A percentile compares a stretch with the other conserved stretches of the same genome.
Conservation (phyloP, 257 asterid species). For the Fraxinus quadrangulata region DNA sequence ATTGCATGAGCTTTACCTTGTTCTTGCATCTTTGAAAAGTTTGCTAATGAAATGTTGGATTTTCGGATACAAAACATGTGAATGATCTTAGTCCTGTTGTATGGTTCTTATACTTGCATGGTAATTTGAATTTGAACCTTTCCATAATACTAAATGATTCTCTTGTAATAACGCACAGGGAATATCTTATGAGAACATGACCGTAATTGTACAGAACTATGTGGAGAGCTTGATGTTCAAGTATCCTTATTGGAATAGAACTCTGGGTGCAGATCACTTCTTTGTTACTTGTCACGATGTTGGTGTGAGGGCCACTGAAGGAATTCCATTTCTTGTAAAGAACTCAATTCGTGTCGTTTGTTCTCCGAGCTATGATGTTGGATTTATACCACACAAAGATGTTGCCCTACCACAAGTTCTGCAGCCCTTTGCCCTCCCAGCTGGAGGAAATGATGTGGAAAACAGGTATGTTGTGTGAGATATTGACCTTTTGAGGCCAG, state of each 20-base stretch:
- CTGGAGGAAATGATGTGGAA: slow-evolving; percentile 92
- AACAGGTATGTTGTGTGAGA: slow-evolving; percentile 56
- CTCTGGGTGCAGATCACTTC: slow-evolving; percentile 97
- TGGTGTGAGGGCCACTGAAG: slow-evolving; percentile 99
- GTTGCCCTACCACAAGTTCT: slow-evolving; percentile 96
- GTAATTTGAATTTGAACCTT: slow-evolving; percentile 8
- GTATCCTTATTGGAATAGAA: slow-evolving; percentile 95
- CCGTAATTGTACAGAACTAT: slow-evolving; percentile 74
- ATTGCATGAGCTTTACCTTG: neutral
- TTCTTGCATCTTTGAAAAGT: neutral
- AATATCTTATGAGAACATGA: slow-evolving; percentile 93
- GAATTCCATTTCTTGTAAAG: slow-evolving; percentile 83
- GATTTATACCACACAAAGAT: slow-evolving; percentile 97
- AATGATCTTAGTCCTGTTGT: neutral
- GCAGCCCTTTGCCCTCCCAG: slow-evolving; percentile 98
- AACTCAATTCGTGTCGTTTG: slow-evolving; percentile 93
- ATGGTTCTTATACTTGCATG: neutral
- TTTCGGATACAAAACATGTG: neutral
- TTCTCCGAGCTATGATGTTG: slow-evolving; percentile 98
- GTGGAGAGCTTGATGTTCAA: slow-evolving; percentile 77
- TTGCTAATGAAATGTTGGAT: neutral
- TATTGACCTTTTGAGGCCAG: slow-evolving; percentile 6
- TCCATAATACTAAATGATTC: neutral
- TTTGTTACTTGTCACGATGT: slow-evolving; percentile 98
- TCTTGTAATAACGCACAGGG: slow-evolving; percentile 62